A percentile compares a stretch with the other conserved stretches of the same genome.
Evolutionary conservation across 192 early-diverging fungal species (phyloP).

Genomic region (Dimargaris xerosporica): DNA sequence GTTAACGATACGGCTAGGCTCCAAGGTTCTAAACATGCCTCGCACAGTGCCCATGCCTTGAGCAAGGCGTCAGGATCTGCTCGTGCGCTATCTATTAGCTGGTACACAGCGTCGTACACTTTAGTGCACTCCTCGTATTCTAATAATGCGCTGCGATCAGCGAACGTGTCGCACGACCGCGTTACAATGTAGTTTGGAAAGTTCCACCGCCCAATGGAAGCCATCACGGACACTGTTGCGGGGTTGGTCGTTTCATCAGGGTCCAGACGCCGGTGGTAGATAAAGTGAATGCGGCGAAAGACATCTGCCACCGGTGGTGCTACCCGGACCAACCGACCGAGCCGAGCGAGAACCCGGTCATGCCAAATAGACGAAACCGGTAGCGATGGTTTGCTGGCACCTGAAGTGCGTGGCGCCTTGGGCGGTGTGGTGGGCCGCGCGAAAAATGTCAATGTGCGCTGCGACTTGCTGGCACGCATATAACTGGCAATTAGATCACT

Average conservation of each 20-base stretch:
- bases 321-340: conserved; percentile 1
- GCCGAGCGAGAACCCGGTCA: neutral
- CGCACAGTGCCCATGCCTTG: neutral
- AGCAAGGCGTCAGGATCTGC: neutral
- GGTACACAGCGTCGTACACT: neutral
- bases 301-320: neutral
- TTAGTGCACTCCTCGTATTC: neutral
- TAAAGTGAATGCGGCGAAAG: conserved; percentile 1
- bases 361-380: neutral
- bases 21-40: neutral
- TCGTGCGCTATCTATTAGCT: neutral
- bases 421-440: neutral
- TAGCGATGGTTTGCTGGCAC: neutral
- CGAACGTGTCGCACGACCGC: conserved; percentile 6
- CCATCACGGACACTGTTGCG: neutral
- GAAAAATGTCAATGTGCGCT: neutral
- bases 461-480: neutral
- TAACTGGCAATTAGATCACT: neutral
- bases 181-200: conserved; percentile 5
- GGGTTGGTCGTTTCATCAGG: neutral
- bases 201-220: conserved; percentile 9
- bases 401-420: neutral
- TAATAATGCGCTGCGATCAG: neutral
- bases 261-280: conserved; percentile 9
- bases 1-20: neutral